Evolutionary conservation across 1,284 basidiomycete species (phyloP), one percentile per base, ranked within the genome.

Genomic region (Tilletia caries): DNA sequence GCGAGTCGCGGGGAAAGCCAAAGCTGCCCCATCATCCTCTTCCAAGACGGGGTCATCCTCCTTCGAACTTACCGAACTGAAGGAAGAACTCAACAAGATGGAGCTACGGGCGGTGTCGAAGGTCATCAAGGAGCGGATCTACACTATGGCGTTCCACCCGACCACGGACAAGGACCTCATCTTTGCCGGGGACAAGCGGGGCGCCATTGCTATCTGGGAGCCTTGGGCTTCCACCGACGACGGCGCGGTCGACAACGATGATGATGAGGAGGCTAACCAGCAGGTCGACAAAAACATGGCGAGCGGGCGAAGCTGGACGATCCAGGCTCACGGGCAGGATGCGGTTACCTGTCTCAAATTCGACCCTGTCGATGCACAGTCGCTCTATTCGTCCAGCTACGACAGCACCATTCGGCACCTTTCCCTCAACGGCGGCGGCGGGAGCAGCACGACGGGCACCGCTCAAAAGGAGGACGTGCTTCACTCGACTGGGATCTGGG

Each of bases 181-280:
- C 18, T 82, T 82, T 64, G 73, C 77, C 5, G 81, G 80, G 13
- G 81, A 82, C 68, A 80, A 81, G 64, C 78, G 79, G 46, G 81
- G 81, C 1, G 66, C 67, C 2, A 74, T 82, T 33, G 79, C 80
- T 8, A 73, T 82, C 0, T 82, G 81, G 81, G 78, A 82, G 52
- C 76, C 80, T 13, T 58, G 68, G 8, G 73, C 73, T 0, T 6
- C n/a, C 20, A 50, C 43, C 20, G 68, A 68, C 33, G 62, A 65
- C 3, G 33, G n/a, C 23, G 58, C 23, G 1, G 66, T 72, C n/a
- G 75, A 73, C n/a, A 71, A 75, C n/a, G 66, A 71, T 15, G 72
- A 71, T 4, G 68, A 69, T 13, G 72, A 70, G 1, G 70, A 73
- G 1, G 64, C 52, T 29, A 60, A 70, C 1, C 1, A 66, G 0